Conservation (phyloP, 1,284 basidiomycete genomes). For the Phellopilus nigrolimitatus region DNA sequence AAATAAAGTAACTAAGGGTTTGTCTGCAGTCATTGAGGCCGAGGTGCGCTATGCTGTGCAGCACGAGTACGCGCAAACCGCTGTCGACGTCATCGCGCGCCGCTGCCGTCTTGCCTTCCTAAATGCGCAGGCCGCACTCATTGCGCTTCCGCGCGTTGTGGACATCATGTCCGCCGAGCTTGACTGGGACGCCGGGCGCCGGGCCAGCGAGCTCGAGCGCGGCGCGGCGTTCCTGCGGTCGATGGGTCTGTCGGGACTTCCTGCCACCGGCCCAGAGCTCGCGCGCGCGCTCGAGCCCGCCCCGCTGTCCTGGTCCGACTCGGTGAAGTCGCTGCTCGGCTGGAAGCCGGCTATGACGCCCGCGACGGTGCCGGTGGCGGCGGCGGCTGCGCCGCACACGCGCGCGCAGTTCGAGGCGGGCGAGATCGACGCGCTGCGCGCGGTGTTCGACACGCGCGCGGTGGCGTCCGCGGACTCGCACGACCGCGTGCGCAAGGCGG, state of each 20-base stretch:
- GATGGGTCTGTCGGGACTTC: constrained; percentile 66
- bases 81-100: constrained; percentile 89
- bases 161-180: constrained; percentile 90
- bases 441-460: constrained; percentile 47
- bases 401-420: constrained; percentile 65
- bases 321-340: constrained; percentile 26
- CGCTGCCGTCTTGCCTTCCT: constrained; percentile 91
- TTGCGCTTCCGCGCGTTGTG: constrained; percentile 81
- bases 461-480: constrained; percentile 27
- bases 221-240: constrained; percentile 64
- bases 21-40: constrained; percentile 75
- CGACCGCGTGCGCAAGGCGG: constrained; percentile 32
- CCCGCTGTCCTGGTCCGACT: background rate
- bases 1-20: background rate
- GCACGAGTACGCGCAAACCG: constrained; percentile 89
- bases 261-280: constrained; percentile 29
- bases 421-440: constrained; percentile 58
- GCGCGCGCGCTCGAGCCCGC: background rate
- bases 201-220: constrained; percentile 55
- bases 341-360: constrained; percentile 27
- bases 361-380: constrained; percentile 20
- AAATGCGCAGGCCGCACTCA: constrained; percentile 83
- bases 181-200: constrained; percentile 63
- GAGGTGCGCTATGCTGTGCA: constrained; percentile 90
- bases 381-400: constrained; percentile 36